These are phyloP conservation scores for Seminavis robusta DNA, from an alignment of 108 stramenopile species.

Conservation along the genomic window DNA sequence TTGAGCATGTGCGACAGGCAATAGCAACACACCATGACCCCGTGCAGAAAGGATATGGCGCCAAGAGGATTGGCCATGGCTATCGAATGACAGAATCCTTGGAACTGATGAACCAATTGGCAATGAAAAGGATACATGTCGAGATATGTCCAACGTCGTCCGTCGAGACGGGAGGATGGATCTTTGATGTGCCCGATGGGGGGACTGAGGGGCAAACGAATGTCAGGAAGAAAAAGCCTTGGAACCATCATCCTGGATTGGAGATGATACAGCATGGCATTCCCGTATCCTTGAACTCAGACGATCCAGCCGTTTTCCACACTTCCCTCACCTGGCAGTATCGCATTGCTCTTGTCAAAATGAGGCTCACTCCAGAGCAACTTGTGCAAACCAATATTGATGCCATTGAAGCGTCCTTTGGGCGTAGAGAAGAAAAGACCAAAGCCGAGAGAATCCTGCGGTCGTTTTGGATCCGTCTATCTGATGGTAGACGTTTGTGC, in stretches of 20 bases:
- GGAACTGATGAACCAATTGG: conserved; percentile 36
- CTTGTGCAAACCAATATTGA: conserved; percentile 22
- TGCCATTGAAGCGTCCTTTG: conserved; percentile 58
- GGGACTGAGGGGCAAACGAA: conserved; percentile 17
- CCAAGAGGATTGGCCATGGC: conserved; percentile 68
- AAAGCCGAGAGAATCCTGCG: too few species aligned
- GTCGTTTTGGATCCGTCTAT: too few species aligned
- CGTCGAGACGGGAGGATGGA: conserved; percentile 46
- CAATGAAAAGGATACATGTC: conserved; percentile 43
- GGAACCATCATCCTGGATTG: conserved; percentile 52
- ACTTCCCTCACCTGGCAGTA: conserved; percentile 58
- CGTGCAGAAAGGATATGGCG: conserved; percentile 50
- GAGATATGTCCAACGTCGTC: conserved; percentile 66
- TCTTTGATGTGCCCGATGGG: conserved; percentile 1
- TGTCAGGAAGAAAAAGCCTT: conserved; percentile 33
- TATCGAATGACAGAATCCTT: conserved; percentile 35
- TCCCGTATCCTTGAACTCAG: conserved; percentile 48
- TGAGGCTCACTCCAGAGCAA: conserved; percentile 30
- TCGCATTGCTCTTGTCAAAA: conserved; percentile 49
- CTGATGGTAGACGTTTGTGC: too few species aligned
- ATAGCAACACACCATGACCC: too few species aligned
- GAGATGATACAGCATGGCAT: conserved; percentile 35
- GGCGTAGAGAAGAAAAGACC: conserved; percentile 29
- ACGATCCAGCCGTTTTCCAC: conserved; percentile 73
- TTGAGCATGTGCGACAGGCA: conserved; percentile 48